Conservation (phyloP, 371 early-diverging fungal genomes). For the Mucor irregularis region DNA sequence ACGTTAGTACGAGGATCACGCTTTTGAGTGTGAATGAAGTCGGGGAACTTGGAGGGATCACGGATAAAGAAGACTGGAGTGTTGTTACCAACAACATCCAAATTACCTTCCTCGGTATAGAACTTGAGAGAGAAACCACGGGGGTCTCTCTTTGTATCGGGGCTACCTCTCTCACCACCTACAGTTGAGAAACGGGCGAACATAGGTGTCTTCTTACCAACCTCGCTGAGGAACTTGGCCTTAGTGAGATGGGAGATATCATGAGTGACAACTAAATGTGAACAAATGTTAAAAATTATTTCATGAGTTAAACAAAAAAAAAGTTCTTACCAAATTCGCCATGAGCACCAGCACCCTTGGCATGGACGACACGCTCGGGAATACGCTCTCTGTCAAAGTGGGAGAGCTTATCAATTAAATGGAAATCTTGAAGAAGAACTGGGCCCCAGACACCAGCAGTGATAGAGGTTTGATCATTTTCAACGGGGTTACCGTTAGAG, state of each 20-base stretch:
- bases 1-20: conserved; percentile 73
- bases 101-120: conserved; percentile 73
- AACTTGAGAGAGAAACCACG: conserved; percentile 78
- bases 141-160: conserved; percentile 76
- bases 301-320: neutral
- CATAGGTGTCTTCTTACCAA: conserved; percentile 74
- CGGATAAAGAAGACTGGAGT: conserved; percentile 69
- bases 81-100: conserved; percentile 74
- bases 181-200: conserved; percentile 85
- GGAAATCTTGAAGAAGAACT: conserved; percentile 68
- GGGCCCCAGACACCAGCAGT: conserved; percentile 59
- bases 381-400: conserved; percentile 87
- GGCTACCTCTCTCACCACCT: conserved; percentile 70
- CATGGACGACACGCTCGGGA: conserved; percentile 85
- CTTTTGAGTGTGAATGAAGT: conserved; percentile 83
- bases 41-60: conserved; percentile 78
- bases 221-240: conserved; percentile 69
- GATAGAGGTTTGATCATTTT: conserved; percentile 64
- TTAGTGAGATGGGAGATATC: conserved; percentile 69
- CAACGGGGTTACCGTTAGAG: conserved; percentile 64
- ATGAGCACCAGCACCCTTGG: conserved; percentile 83
- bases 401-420: conserved; percentile 75
- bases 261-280: conserved; percentile 62
- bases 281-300: neutral
- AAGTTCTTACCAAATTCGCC: conserved; percentile 65